Percentiles rank a stretch among this genome's conserved stretches.
Conservation (phyloP, 139 green algal species). For the Chlorella vulgaris region DNA sequence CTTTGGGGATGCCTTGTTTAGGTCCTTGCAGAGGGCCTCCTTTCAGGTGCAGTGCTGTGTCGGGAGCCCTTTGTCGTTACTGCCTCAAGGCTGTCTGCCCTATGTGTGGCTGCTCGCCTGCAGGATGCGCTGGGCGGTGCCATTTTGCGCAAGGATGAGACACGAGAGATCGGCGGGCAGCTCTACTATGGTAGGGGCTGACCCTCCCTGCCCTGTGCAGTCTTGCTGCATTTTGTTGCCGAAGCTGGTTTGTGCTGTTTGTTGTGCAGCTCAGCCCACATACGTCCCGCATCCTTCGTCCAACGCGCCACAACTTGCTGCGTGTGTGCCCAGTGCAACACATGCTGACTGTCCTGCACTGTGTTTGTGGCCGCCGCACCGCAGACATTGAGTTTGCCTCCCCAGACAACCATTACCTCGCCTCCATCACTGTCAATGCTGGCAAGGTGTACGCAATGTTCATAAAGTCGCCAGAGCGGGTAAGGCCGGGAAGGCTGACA, state of each 20-base stretch:
- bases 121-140: conserved; percentile 27
- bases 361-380: not conserved
- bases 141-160: not conserved
- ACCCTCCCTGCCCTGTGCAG: not conserved
- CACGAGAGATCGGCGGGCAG: conserved; percentile 63
- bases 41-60: not conserved
- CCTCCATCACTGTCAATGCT: conserved; percentile 66
- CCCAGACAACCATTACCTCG: conserved; percentile 64
- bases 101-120: not conserved
- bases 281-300: too few relatives aligned
- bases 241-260: too few relatives aligned
- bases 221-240: too few relatives aligned
- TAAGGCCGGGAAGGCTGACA: conserved; percentile 5
- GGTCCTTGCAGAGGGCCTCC: too few relatives aligned
- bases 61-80: not conserved
- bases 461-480: conserved; percentile 53
- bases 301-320: too few relatives aligned
- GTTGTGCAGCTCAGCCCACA: too few relatives aligned
- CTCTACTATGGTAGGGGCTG: conserved; percentile 62
- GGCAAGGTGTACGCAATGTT: conserved; percentile 80
- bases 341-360: too few relatives aligned
- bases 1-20: too few relatives aligned
- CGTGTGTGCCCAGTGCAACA: too few relatives aligned
- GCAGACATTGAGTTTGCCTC: conserved; percentile 66
- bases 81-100: not conserved